phyloP scores from a whole-genome alignment of 129 eudicot species.

The Flaveria ramosissima region DNA sequence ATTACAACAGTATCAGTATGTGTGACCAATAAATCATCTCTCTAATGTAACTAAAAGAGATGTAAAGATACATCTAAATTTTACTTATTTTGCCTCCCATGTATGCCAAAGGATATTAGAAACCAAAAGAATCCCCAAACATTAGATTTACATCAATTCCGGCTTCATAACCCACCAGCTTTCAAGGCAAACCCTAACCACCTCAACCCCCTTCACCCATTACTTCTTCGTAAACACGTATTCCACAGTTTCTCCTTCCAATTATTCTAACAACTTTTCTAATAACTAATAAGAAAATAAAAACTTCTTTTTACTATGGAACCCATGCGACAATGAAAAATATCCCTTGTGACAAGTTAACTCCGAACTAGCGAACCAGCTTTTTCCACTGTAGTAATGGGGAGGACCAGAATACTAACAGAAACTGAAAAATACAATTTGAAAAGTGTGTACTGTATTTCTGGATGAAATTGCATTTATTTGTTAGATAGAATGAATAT shows the following conservation, averaged over 20 bases:
- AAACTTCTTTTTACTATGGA: not conserved
- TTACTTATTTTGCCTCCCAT: not conserved
- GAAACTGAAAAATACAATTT: not conserved
- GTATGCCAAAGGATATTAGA: not conserved
- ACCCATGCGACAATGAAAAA: not conserved
- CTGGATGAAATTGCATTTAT: not conserved
- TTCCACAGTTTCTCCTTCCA: not conserved
- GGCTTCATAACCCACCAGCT: not conserved
- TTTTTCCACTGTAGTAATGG: not conserved
- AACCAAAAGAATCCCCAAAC: not conserved
- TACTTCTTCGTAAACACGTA: slow-evolving; percentile 4
- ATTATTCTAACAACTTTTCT: not conserved
- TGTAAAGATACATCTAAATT: not conserved
- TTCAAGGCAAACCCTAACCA: not conserved
- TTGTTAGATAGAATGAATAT: not conserved
- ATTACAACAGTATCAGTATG: not conserved
- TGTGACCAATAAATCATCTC: not conserved
- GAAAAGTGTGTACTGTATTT: not conserved
- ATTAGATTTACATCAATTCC: not conserved
- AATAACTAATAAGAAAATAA: not conserved
- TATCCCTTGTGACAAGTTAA: not conserved
- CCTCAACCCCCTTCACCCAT: slow-evolving; percentile 5
- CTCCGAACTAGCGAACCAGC: not conserved
- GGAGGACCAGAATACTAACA: not conserved
- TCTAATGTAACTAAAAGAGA: not conserved